Percentiles rank a stretch among this genome's conserved stretches.
phyloP scores from a whole-genome alignment of 306 rosid genomes.

The Dalbergia oliveri region DNA sequence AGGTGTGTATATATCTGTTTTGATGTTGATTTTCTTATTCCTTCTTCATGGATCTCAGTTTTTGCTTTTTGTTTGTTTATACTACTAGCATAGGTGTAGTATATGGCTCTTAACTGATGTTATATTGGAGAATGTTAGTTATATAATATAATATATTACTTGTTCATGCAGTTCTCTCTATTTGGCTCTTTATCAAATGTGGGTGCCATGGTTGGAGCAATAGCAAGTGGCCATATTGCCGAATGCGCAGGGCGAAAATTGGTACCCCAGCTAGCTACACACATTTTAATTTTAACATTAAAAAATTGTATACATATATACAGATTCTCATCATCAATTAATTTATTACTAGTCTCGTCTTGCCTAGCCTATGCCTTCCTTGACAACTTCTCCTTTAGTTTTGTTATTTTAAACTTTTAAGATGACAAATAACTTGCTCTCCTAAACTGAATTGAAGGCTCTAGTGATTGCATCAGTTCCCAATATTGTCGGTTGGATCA shows the following conservation, averaged over 20 bases:
- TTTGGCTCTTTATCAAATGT: slow-evolving; percentile 96
- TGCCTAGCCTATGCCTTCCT: too few species aligned
- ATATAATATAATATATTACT: slow-evolving; percentile 3
- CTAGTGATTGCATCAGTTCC: slow-evolving; percentile 93
- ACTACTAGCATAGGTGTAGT: too few species aligned
- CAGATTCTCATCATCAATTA: too few species aligned
- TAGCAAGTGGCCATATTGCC: slow-evolving; percentile 94
- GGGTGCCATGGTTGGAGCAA: slow-evolving; percentile 99
- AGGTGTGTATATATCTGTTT: slow-evolving; percentile 55
- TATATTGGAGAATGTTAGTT: too few species aligned
- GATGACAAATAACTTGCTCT: not conserved
- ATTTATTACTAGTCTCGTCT: too few species aligned
- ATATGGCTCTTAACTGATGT: too few species aligned
- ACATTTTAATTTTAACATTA: too few species aligned
- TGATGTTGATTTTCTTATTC: not conserved
- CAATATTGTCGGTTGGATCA: slow-evolving; percentile 89
- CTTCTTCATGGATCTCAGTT: too few species aligned
- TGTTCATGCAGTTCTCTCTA: slow-evolving; percentile 65
- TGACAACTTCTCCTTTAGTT: too few species aligned
- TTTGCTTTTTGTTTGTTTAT: too few species aligned
- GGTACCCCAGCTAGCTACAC: slow-evolving; percentile 49
- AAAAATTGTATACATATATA: too few species aligned
- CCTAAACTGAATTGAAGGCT: slow-evolving; percentile 68
- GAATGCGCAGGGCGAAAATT: slow-evolving; percentile 96
- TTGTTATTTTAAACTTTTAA: too few species aligned